Evolutionary conservation across 495 filamentous ascomycete species (phyloP).

Genomic region (Coniosporium apollinis): DNA sequence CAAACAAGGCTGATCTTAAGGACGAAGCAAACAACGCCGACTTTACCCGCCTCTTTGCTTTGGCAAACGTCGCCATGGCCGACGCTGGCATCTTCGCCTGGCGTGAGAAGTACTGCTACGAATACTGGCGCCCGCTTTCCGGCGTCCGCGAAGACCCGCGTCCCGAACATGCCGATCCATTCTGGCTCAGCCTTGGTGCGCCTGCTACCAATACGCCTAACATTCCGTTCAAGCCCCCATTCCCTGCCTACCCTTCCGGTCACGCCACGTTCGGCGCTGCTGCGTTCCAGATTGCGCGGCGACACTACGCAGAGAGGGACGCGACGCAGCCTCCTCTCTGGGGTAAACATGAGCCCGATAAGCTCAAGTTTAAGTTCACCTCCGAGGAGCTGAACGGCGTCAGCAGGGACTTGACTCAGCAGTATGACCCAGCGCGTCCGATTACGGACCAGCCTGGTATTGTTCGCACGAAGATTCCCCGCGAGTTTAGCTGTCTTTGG

Average conservation of each 20-base stretch:
- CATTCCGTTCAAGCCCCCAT: conserved; percentile 23
- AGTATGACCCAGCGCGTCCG: conserved; percentile 17
- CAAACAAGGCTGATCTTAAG: background rate
- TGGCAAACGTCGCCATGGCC: conserved; percentile 18
- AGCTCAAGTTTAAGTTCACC: conserved; percentile 15
- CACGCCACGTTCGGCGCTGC: conserved; percentile 24
- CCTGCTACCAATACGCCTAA: conserved; percentile 21
- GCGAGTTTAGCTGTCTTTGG: conserved; percentile 17
- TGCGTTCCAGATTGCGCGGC: conserved; percentile 19
- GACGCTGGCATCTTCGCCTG: conserved; percentile 25
- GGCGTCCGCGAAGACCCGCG: conserved; percentile 18
- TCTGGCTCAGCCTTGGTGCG: conserved; percentile 21
- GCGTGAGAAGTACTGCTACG: conserved; percentile 21
- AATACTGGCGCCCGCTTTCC: conserved; percentile 25
- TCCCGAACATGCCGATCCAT: conserved; percentile 10
- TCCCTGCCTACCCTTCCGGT: conserved; percentile 24
- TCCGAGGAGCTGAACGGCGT: conserved; percentile 25
- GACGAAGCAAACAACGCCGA: conserved; percentile 22
- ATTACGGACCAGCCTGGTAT: conserved; percentile 21
- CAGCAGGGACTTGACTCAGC: conserved; percentile 17
- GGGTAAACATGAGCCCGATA: conserved; percentile 16
- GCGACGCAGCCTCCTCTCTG: conserved; percentile 4
- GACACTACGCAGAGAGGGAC: conserved; percentile 18
- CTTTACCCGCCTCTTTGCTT: conserved; percentile 20
- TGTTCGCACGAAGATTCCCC: conserved; percentile 15